Evolutionary conservation across 1,284 basidiomycete genomes (phyloP), one percentile per base, ranked within the genome.

Genomic region (Heterobasidion parviporum): DNA sequence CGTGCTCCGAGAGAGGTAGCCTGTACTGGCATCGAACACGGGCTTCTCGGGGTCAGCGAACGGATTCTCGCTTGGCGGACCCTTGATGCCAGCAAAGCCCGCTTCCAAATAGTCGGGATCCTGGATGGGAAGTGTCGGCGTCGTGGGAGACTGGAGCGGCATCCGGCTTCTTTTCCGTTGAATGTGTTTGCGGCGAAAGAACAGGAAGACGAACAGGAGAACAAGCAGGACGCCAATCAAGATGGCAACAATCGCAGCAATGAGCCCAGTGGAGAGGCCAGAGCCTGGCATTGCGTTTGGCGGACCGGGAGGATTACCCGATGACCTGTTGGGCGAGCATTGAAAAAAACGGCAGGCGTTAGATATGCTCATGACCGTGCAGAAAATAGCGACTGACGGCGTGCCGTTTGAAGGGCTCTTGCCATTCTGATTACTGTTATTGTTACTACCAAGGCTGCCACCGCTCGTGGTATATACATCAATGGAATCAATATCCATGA

Each of bases 401-500:
- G 33, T 38, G 46, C 50, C 8, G 33, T 50, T 47, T 3, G 38
- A 41, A 12, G 10, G 38, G n/a, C 38, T 41, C 12, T 41, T 10
- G 38, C 15, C 33, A 38, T 26, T 56, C 18, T 35, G 16, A 52
- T 15, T 15, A 36, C 36, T 6, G 48, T 41, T 41, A n/a, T 41
- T 52, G 35, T 10, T 34, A 35, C 50, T 50, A n/a, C 12, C 33
- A 41, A 50, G 8, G n/a, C n/a, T 52, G 43, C 54, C 44, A 18
- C 55, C 45, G 20, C 43, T 48, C 10, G 64, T 62, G 20, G 69
- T 67, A 62, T 67, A 74, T 6, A 79, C 68, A 12, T 64, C 65
- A 46, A 81, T 66, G 20, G 67, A 69, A 61, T 80, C 78, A 26
- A 80, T 56, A 58, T 76, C 75, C 46, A 76, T 66, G 60, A 72